phyloP scores from a whole-genome alignment of 2,329 filamentous ascomycete genomes.

The Alternaria gansuensis region DNA sequence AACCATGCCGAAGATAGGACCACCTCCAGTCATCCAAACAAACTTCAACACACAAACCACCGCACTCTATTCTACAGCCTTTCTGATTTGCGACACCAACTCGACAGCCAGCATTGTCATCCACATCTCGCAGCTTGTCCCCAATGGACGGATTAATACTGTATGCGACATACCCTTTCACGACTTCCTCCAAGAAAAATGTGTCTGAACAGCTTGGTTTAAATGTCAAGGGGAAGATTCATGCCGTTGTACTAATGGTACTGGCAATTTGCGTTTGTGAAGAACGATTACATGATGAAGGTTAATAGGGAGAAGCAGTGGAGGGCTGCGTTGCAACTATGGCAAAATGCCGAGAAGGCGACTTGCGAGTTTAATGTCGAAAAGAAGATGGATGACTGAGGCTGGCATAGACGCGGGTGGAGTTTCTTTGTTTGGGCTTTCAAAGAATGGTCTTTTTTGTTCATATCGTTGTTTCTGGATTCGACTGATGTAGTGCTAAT shows the following conservation, averaged over 20 bases:
- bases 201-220: background rate
- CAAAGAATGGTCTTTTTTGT: background rate
- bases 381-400: background rate
- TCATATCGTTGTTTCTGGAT: background rate
- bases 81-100: background rate
- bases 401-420: background rate
- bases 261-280: background rate
- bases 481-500: background rate
- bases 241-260: background rate
- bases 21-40: background rate
- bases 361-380: conserved; percentile 6
- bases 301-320: background rate
- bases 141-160: background rate
- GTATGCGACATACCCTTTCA: background rate
- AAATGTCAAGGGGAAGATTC: background rate
- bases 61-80: background rate
- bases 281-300: background rate
- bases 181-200: background rate
- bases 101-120: background rate
- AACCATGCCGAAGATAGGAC: background rate
- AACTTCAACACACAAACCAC: background rate
- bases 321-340: conserved; percentile 1
- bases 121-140: background rate
- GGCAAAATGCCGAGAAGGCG: conserved; percentile 4
- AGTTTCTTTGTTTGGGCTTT: background rate